Percentiles rank a stretch among this genome's conserved stretches.
Evolutionary conservation across 2,329 filamentous ascomycete genomes (phyloP).

Genomic region (Boeremia exigua): DNA sequence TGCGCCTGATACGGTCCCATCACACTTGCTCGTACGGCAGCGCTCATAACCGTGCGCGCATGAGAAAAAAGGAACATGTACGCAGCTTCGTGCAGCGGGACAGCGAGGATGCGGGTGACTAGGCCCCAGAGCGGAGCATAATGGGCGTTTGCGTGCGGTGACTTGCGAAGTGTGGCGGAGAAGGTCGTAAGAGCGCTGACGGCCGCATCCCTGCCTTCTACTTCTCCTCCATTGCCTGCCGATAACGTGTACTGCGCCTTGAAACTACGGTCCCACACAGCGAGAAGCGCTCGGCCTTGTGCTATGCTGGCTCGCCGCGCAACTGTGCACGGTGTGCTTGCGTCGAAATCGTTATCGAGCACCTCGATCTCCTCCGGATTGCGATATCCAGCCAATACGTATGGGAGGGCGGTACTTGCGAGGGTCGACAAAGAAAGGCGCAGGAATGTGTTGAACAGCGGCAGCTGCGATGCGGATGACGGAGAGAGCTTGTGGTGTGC

Average conservation of each 20-base stretch:
- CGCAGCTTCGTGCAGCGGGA: constrained; percentile 67
- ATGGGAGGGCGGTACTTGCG: constrained; percentile 75
- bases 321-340: constrained; percentile 78
- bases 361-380: constrained; percentile 57
- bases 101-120: constrained; percentile 66
- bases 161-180: constrained; percentile 38
- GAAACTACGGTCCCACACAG: constrained; percentile 78
- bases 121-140: constrained; percentile 74
- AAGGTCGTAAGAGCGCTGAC: constrained; percentile 37
- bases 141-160: constrained; percentile 59
- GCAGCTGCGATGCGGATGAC: constrained; percentile 39
- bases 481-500: constrained; percentile 63
- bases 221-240: not conserved
- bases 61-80: constrained; percentile 80
- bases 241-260: constrained; percentile 38
- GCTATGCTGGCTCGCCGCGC: constrained; percentile 75
- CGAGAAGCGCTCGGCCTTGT: constrained; percentile 76
- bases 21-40: constrained; percentile 76
- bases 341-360: constrained; percentile 79
- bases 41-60: constrained; percentile 76
- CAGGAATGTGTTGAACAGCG: constrained; percentile 70
- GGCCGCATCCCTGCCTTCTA: constrained; percentile 13
- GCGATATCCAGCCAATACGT: constrained; percentile 72
- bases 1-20: constrained; percentile 84
- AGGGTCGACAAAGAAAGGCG: constrained; percentile 73